Percentiles rank a stretch among this genome's conserved stretches.
Evolutionary conservation across 345 rosid species (phyloP).

Genomic region (Eucalyptus dawsonii): DNA sequence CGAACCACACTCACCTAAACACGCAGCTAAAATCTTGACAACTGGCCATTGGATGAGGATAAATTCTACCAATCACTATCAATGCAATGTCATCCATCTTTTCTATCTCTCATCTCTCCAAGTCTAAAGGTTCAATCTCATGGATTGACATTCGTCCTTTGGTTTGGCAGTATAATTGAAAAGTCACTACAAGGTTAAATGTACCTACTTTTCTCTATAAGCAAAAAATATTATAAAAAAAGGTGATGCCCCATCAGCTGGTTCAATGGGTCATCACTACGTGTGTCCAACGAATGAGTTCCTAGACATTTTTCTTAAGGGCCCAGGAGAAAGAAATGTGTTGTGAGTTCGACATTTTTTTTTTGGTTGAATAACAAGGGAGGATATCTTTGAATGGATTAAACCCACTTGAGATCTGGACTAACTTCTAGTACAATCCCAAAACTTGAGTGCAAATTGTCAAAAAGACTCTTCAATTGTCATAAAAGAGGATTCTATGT

Average conservation of each 20-base stretch:
- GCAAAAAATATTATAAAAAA: neutral
- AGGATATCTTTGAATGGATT: too few relatives aligned
- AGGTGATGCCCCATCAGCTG: neutral
- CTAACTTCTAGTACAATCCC: neutral
- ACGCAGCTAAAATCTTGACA: neutral
- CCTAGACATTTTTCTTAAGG: neutral
- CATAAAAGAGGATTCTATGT: neutral
- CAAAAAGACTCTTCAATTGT: neutral
- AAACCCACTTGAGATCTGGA: too few relatives aligned
- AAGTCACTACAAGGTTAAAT: neutral
- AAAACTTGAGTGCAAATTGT: neutral
- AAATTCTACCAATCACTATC: neutral
- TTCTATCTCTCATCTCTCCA: neutral
- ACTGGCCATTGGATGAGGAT: neutral
- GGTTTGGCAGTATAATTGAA: neutral
- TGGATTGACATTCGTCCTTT: neutral
- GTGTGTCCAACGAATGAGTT: neutral
- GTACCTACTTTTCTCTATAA: neutral
- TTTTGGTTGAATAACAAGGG: neutral
- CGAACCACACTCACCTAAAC: neutral
- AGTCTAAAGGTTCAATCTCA: neutral
- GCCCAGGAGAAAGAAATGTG: neutral
- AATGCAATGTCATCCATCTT: neutral
- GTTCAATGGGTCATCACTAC: neutral
- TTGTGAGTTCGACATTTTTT: neutral